Conservation (phyloP, 2,329 filamentous ascomycete species). For the Rhexocercosporidium sp. region DNA sequence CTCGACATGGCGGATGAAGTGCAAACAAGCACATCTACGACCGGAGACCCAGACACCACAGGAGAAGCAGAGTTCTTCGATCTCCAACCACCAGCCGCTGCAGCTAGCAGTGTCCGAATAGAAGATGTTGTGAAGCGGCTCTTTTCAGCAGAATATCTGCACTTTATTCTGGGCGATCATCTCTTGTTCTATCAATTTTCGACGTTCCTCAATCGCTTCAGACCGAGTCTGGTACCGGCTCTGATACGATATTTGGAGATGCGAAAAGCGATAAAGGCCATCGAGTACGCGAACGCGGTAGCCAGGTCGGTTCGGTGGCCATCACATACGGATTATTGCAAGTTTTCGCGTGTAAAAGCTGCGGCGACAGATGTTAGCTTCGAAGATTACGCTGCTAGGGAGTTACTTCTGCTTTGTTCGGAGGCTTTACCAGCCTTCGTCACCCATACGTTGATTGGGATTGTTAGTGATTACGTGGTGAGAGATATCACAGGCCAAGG, state of each 20-base stretch:
- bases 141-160: constrained; percentile 27
- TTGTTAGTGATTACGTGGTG: constrained; percentile 70
- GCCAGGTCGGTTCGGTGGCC: constrained; percentile 33
- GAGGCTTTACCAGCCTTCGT: constrained; percentile 75
- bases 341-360: constrained; percentile 32
- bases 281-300: constrained; percentile 36
- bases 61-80: constrained; percentile 20
- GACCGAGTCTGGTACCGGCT: constrained; percentile 28
- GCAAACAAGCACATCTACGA: background rate
- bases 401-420: constrained; percentile 30
- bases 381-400: constrained; percentile 33
- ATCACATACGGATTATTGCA: constrained; percentile 33
- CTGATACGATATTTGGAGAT: constrained; percentile 34
- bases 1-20: background rate
- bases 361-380: constrained; percentile 30
- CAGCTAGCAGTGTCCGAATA: constrained; percentile 17
- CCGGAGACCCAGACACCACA: background rate
- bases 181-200: constrained; percentile 29
- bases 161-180: constrained; percentile 32
- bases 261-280: constrained; percentile 35
- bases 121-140: constrained; percentile 28
- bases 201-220: constrained; percentile 32
- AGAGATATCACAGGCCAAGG: constrained; percentile 70
- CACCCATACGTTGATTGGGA: constrained; percentile 67
- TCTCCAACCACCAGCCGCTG: constrained; percentile 15